A percentile compares a stretch with the other conserved stretches of the same genome.
Conservation (phyloP, 2,329 filamentous ascomycete species). For the Davidsoniella neocaledoniae region DNA sequence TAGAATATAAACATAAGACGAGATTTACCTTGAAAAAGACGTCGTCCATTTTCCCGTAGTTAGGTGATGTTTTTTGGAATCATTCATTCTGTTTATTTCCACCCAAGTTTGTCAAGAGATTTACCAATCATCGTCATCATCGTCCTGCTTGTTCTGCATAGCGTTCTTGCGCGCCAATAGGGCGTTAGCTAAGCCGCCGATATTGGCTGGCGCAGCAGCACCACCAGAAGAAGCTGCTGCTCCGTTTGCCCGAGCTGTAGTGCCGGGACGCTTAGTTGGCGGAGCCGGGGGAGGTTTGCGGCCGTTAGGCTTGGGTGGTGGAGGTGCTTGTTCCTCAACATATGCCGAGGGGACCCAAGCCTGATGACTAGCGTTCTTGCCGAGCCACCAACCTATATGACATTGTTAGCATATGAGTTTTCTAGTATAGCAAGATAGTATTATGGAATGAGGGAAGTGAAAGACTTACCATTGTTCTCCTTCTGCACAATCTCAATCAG, state of each 20-base stretch:
- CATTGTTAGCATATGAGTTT: constrained; percentile 20
- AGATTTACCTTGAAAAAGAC: neutral
- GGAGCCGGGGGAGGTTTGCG: constrained; percentile 63
- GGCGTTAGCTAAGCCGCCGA: constrained; percentile 64
- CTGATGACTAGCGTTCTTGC: constrained; percentile 54
- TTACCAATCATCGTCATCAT: constrained; percentile 58
- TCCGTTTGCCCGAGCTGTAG: constrained; percentile 53
- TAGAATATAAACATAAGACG: constrained; percentile 1
- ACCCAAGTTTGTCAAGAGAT: no score
- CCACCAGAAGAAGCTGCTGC: constrained; percentile 42
- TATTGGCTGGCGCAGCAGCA: constrained; percentile 49
- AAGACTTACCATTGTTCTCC: constrained; percentile 69
- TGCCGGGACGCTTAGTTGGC: constrained; percentile 63
- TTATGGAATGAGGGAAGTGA: neutral
- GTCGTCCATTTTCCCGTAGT: neutral
- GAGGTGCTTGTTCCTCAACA: constrained; percentile 63
- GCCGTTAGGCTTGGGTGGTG: constrained; percentile 23
- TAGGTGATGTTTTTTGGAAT: neutral
- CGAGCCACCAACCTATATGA: constrained; percentile 79
- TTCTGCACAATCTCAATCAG: constrained; percentile 83
- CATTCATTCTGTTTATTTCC: constrained; percentile 4
- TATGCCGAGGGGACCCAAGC: constrained; percentile 93
- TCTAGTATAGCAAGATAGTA: constrained; percentile 14
- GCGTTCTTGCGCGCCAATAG: constrained; percentile 58
- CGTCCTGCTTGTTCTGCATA: constrained; percentile 52